A percentile compares a stretch with the other conserved stretches of the same genome.
Evolutionary conservation across 2,329 filamentous ascomycete genomes (phyloP).

Genomic region (Teratosphaeria destructans): DNA sequence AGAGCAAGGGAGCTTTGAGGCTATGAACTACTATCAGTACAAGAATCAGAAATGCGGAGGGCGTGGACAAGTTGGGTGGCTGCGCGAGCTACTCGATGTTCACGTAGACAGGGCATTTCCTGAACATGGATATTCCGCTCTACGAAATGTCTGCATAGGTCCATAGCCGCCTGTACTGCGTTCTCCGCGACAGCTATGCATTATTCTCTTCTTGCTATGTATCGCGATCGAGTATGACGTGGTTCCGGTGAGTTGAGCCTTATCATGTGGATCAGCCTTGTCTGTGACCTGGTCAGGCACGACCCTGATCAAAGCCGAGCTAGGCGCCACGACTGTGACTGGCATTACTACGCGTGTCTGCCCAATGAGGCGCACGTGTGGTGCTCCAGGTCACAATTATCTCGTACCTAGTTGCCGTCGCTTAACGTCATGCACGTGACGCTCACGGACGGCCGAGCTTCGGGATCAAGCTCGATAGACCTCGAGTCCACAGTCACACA

Average conservation of each 20-base stretch:
- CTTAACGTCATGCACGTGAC: no score
- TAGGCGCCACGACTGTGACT: neutral
- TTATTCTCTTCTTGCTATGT: neutral
- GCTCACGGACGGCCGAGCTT: neutral
- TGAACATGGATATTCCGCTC: neutral
- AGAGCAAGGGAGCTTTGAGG: neutral
- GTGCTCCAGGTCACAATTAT: neutral
- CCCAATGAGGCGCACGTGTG: neutral
- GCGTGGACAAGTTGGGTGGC: neutral
- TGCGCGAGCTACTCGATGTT: neutral
- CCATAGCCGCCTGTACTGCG: neutral
- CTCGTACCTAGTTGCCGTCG: neutral
- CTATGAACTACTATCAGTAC: neutral
- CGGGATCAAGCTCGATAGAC: neutral
- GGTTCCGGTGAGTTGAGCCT: neutral
- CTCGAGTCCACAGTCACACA: neutral
- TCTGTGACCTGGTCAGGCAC: neutral
- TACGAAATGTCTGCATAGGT: neutral
- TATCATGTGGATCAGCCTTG: neutral
- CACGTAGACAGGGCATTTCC: neutral
- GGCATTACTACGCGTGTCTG: neutral
- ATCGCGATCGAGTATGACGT: neutral
- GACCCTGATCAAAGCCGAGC: neutral
- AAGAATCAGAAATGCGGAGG: neutral
- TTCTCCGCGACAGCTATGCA: neutral